phyloP scores from a whole-genome alignment of 2,329 filamentous ascomycete genomes.

The Beauveria rudraprayagi region DNA sequence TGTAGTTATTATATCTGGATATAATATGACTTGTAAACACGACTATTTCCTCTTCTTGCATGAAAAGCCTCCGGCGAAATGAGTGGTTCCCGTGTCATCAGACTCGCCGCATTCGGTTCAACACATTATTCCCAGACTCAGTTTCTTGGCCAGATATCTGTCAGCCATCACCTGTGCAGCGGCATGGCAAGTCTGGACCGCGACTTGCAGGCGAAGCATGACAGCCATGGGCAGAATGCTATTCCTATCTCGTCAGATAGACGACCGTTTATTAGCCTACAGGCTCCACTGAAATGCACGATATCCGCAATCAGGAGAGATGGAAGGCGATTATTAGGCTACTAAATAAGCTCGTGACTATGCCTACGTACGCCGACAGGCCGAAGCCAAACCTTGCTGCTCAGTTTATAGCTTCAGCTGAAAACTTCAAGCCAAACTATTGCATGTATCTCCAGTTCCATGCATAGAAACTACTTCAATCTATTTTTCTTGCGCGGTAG shows the following conservation, averaged over 20 bases:
- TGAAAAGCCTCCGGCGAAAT: neutral
- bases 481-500: neutral
- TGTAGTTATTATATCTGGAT: neutral
- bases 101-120: neutral
- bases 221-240: neutral
- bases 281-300: neutral
- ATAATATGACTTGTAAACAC: neutral
- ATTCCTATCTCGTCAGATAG: neutral
- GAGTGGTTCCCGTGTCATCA: neutral
- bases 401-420: neutral
- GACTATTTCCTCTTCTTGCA: neutral
- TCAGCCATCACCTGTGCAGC: neutral
- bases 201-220: neutral
- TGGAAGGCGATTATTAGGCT: conserved; percentile 1
- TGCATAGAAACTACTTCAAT: neutral
- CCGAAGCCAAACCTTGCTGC: neutral
- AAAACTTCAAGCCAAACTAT: neutral
- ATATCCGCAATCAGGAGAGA: neutral
- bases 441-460: neutral
- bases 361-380: neutral
- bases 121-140: too few species aligned
- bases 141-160: too few species aligned
- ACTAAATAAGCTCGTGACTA: conserved; percentile 1
- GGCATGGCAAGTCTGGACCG: neutral
- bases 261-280: neutral